Percentiles rank a stretch among this genome's conserved stretches.
phyloP scores from a whole-genome alignment of 2,329 filamentous ascomycete species.

The Plenodomus tracheiphilus region DNA sequence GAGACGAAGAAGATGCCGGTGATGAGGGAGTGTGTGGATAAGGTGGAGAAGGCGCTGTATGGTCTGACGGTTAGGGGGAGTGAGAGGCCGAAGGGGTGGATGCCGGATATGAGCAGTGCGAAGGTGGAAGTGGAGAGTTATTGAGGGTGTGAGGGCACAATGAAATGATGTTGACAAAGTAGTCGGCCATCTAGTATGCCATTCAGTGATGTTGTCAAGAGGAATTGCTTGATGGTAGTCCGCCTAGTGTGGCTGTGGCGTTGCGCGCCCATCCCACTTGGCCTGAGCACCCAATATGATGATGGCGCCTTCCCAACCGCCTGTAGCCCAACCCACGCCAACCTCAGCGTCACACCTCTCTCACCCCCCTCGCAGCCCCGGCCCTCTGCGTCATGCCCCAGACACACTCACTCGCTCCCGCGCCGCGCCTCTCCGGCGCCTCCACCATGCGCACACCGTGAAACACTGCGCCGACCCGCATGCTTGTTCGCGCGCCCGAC shows the following conservation, averaged over 20 bases:
- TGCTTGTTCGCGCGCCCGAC: conserved; percentile 30
- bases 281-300: conserved; percentile 19
- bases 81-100: conserved; percentile 89
- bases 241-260: conserved; percentile 14
- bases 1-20: conserved; percentile 76
- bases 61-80: conserved; percentile 83
- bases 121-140: conserved; percentile 49
- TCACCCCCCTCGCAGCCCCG: conserved; percentile 10
- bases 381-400: conserved; percentile 24
- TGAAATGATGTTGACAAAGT: neutral
- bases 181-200: too few relatives aligned
- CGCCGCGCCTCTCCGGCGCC: conserved; percentile 26
- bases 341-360: conserved; percentile 1
- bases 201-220: too few relatives aligned
- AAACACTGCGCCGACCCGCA: conserved; percentile 17
- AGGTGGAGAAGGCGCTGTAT: conserved; percentile 91
- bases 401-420: conserved; percentile 21
- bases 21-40: conserved; percentile 86
- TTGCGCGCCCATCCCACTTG: conserved; percentile 13
- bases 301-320: conserved; percentile 11
- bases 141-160: conserved; percentile 10
- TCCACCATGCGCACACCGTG: conserved; percentile 33
- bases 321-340: conserved; percentile 21
- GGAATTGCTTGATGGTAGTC: neutral
- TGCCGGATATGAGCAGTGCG: conserved; percentile 69